Percentiles rank a stretch among this genome's conserved stretches.
These are phyloP conservation scores for Candida orba DNA, from an alignment of 805 yeast species.

Conservation along the genomic window DNA sequence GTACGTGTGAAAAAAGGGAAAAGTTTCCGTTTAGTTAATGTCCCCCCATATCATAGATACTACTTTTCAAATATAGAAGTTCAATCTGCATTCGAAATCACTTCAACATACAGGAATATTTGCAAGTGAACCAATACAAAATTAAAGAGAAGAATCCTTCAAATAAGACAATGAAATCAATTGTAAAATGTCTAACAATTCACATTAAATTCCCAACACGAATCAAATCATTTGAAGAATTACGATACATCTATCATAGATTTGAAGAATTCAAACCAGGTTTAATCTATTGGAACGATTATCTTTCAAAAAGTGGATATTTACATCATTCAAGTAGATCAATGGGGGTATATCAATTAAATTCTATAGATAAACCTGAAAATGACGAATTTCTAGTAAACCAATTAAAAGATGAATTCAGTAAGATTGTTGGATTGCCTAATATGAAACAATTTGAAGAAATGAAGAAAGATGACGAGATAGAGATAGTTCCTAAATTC, in stretches of 20 bases:
- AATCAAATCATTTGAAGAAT: background rate
- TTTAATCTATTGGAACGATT: conserved; percentile 11
- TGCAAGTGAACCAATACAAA: no score
- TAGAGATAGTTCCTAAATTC: no score
- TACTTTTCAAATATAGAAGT: no score
- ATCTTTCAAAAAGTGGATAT: conserved; percentile 9
- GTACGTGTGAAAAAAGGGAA: no score
- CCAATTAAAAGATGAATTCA: background rate
- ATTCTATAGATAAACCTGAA: background rate
- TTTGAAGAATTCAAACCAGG: background rate
- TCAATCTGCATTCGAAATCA: no score
- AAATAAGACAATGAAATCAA: no score
- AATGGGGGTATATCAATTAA: conserved; percentile 8
- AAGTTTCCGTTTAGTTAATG: no score
- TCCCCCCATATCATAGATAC: no score
- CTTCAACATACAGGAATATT: no score
- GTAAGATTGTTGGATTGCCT: conserved; percentile 7
- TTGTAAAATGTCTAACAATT: conserved; percentile 5
- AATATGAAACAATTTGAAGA: background rate
- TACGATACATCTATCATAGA: conserved; percentile 6
- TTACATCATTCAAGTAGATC: conserved; percentile 10
- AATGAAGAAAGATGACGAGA: no score
- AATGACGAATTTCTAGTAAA: background rate
- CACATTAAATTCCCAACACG: conserved; percentile 8
- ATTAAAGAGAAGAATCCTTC: no score